A percentile compares a stretch with the other conserved stretches of the same genome.
phyloP scores from a whole-genome alignment of 2,329 filamentous ascomycete genomes.

The Phialocephala sp. region DNA sequence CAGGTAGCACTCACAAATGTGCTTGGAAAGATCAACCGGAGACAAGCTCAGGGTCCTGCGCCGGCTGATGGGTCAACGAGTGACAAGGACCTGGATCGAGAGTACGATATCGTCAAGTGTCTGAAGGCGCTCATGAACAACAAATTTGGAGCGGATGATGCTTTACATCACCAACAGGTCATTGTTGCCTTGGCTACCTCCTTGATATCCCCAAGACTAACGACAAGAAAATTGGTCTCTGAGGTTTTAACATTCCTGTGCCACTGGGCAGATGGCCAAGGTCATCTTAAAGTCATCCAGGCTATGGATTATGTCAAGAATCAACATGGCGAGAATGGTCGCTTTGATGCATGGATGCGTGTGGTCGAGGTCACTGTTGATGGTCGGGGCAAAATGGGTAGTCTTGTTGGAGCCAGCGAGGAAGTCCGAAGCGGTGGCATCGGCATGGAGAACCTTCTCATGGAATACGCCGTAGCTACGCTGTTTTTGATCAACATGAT shows the following conservation, averaged over 20 bases:
- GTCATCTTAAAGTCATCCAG: constrained; percentile 92
- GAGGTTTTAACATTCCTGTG: constrained; percentile 96
- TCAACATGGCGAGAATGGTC: constrained; percentile 87
- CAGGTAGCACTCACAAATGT: constrained; percentile 96
- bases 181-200: constrained; percentile 87
- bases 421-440: constrained; percentile 95
- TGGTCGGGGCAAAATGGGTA: constrained; percentile 98
- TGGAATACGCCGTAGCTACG: constrained; percentile 97
- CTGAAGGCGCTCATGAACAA: constrained; percentile 98
- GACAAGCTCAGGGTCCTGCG: constrained; percentile 72
- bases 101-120: constrained; percentile 98
- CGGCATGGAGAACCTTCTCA: constrained; percentile 97
- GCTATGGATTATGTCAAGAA: constrained; percentile 91
- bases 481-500: constrained; percentile 97
- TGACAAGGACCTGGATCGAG: constrained; percentile 73
- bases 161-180: constrained; percentile 86
- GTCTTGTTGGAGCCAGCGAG: constrained; percentile 93
- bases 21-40: constrained; percentile 90
- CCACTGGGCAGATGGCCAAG: constrained; percentile 88
- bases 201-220: constrained; percentile 85
- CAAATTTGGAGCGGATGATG: constrained; percentile 97
- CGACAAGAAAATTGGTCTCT: constrained; percentile 91
- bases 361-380: constrained; percentile 97
- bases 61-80: constrained; percentile 56
- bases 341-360: constrained; percentile 98